These are phyloP conservation scores for Jaltomata sinuosa DNA, from an alignment of 257 asterid genomes.

Conservation along the genomic window DNA sequence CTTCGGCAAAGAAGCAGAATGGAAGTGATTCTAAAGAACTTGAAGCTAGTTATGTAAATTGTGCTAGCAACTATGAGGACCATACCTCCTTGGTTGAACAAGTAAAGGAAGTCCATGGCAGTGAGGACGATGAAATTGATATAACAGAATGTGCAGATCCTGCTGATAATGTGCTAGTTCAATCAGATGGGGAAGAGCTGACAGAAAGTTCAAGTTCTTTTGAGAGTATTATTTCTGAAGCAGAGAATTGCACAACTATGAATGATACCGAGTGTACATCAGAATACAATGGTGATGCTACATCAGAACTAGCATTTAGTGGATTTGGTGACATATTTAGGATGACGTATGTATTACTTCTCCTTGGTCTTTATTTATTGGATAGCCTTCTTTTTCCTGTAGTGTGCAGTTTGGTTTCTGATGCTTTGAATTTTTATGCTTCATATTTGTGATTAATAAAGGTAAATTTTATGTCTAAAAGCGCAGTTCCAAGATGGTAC, in stretches of 20 bases:
- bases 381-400: not conserved
- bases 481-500: not conserved
- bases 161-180: not conserved
- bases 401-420: not conserved
- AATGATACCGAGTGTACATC: not conserved
- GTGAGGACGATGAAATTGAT: constrained; percentile 3
- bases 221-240: constrained; percentile 1
- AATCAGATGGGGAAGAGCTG: not conserved
- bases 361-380: not conserved
- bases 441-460: not conserved
- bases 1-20: not conserved
- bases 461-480: not conserved
- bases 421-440: not conserved
- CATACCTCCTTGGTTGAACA: not conserved
- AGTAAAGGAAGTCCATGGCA: not conserved
- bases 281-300: not conserved
- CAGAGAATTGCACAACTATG: not conserved
- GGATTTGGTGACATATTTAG: constrained; percentile 3
- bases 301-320: not conserved
- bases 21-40: constrained; percentile 4
- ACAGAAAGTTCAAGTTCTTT: constrained; percentile 11
- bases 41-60: not conserved
- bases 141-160: not conserved
- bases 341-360: constrained; percentile 4
- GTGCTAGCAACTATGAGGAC: not conserved